Evolutionary conservation across 768 basidiomycete genomes (phyloP).

Genomic region (Mycena crocata): DNA sequence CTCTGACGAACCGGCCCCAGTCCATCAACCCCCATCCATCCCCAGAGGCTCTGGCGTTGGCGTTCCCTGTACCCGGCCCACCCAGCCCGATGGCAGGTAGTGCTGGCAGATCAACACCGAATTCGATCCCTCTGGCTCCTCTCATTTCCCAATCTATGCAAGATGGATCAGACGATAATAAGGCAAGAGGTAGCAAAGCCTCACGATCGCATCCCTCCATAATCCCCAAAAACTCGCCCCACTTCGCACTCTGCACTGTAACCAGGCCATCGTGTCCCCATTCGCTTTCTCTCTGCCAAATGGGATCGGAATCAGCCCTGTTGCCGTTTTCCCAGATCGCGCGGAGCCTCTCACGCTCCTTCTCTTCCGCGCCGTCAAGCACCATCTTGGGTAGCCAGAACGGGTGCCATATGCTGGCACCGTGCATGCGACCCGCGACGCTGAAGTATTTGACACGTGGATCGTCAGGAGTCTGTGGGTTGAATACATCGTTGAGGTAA

Average conservation of each 20-base stretch:
- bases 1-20: slow-evolving; percentile 71
- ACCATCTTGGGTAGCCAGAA: slow-evolving; percentile 98
- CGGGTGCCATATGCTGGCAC: slow-evolving; percentile 87
- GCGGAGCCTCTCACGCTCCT: slow-evolving; percentile 59
- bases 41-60: slow-evolving; percentile 30
- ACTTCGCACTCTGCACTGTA: slow-evolving; percentile 89
- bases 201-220: slow-evolving; percentile 88
- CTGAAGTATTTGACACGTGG: slow-evolving; percentile 92
- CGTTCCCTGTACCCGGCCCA: slow-evolving; percentile 21
- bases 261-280: slow-evolving; percentile 96
- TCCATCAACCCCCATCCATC: slow-evolving; percentile 66
- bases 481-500: slow-evolving; percentile 85
- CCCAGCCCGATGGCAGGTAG: slow-evolving; percentile 58
- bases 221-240: slow-evolving; percentile 95
- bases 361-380: slow-evolving; percentile 84
- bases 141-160: slow-evolving; percentile 88
- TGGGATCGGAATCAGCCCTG: slow-evolving; percentile 39
- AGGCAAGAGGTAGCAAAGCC: slow-evolving; percentile 35
- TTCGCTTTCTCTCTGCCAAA: slow-evolving; percentile 63
- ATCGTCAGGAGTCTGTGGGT: slow-evolving; percentile 82
- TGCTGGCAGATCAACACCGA: slow-evolving; percentile 69
- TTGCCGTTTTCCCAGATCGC: slow-evolving; percentile 46
- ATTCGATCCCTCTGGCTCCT: slow-evolving; percentile 84
- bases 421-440: slow-evolving; percentile 80
- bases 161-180: not conserved